Conservation (phyloP, 2,329 filamentous ascomycete genomes). For the Dichotomopilus funicola region DNA sequence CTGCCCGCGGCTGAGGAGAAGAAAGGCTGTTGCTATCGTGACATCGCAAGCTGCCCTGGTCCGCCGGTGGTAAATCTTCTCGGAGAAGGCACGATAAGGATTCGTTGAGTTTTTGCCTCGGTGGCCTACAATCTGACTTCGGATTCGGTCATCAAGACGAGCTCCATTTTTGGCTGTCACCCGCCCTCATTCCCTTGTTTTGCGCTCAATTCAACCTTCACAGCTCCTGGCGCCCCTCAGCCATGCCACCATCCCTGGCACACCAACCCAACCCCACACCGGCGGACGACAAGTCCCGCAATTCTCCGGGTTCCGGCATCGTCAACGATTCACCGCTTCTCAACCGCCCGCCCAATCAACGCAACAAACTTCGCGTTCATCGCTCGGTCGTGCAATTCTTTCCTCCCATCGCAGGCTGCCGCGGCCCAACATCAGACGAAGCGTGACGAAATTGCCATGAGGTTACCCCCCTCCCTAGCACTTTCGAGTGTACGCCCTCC, state of each 20-base stretch:
- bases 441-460: constrained; percentile 3
- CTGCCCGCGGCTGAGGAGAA: no score
- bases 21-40: no score
- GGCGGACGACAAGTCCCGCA: constrained; percentile 5
- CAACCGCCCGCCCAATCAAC: constrained; percentile 1
- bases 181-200: no score
- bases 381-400: neutral
- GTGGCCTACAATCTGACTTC: no score
- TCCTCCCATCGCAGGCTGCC: neutral
- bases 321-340: constrained; percentile 15
- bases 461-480: neutral
- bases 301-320: constrained; percentile 13
- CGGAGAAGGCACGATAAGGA: no score
- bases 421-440: constrained; percentile 1
- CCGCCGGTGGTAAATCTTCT: no score
- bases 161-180: no score
- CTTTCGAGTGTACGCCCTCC: neutral
- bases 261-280: constrained; percentile 2
- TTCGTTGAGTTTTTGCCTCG: no score
- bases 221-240: neutral
- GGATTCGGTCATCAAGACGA: no score
- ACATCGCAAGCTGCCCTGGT: no score
- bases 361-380: neutral
- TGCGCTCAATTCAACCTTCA: no score
- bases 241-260: neutral